Evolutionary conservation across 192 early-diverging fungal genomes (phyloP).

Genomic region (Podila minutissima): DNA sequence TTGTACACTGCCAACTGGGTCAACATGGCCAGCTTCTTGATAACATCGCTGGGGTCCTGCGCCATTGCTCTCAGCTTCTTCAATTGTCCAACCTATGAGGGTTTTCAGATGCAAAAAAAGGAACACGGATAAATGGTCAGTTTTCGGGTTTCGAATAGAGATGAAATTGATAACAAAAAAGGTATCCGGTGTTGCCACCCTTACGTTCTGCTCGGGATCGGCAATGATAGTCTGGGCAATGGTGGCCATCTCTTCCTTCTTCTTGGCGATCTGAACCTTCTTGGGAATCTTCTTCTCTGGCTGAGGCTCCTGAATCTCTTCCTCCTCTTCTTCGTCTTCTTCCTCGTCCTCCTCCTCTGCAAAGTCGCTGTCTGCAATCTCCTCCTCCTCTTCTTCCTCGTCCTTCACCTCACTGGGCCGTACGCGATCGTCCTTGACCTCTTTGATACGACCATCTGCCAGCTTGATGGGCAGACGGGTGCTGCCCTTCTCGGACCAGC

Average conservation of each 20-base stretch:
- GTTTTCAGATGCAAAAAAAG: slow-evolving; percentile 3
- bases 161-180: not conserved
- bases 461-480: slow-evolving; percentile 77
- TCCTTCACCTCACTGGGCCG: slow-evolving; percentile 43
- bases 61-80: slow-evolving; percentile 75
- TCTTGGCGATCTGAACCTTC: slow-evolving; percentile 66
- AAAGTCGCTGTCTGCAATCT: slow-evolving; percentile 35
- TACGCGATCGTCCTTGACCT: slow-evolving; percentile 51
- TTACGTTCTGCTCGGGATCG: slow-evolving; percentile 80
- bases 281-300: slow-evolving; percentile 59
- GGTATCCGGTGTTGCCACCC: not conserved
- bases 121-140: not conserved
- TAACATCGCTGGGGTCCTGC: slow-evolving; percentile 66
- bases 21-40: slow-evolving; percentile 82
- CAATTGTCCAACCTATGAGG: slow-evolving; percentile 66
- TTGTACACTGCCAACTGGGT: slow-evolving; percentile 94
- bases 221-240: slow-evolving; percentile 83
- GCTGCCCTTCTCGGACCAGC: slow-evolving; percentile 66
- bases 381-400: slow-evolving; percentile 21
- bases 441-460: slow-evolving; percentile 66
- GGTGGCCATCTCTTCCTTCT: slow-evolving; percentile 85
- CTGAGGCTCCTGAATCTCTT: slow-evolving; percentile 17
- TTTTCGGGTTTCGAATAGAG: not conserved
- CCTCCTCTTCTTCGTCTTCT: slow-evolving; percentile 39
- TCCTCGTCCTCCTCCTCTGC: slow-evolving; percentile 24